Evolutionary conservation across 345 rosid genomes (phyloP).

Genomic region (Sapria himalayana): DNA sequence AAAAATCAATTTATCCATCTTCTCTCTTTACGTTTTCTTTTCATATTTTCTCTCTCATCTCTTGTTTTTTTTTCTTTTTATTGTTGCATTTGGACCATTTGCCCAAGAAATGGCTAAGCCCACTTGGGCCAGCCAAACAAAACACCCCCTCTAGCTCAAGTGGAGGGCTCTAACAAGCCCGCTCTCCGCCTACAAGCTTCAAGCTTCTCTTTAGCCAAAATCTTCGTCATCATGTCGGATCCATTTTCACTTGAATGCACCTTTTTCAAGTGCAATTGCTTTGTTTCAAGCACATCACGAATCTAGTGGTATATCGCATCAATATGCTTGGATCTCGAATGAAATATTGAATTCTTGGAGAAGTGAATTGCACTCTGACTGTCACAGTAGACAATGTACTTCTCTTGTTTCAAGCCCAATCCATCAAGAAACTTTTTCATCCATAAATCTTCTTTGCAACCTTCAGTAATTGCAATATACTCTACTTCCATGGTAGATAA

Average conservation of each 20-base stretch:
- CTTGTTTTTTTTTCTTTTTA: too few relatives aligned
- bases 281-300: background rate
- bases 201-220: background rate
- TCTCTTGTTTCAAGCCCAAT: background rate
- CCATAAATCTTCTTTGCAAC: background rate
- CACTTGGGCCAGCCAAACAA: too few relatives aligned
- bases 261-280: background rate
- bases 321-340: constrained; percentile 1
- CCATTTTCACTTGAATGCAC: background rate
- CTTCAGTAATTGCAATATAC: background rate
- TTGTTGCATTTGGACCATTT: too few relatives aligned
- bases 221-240: background rate
- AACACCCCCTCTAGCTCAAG: background rate
- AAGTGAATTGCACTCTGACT: background rate
- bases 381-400: background rate
- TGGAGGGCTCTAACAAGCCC: background rate
- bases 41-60: too few relatives aligned
- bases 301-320: constrained; percentile 1
- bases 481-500: too few relatives aligned
- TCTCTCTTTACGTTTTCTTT: too few relatives aligned
- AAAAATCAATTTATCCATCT: too few relatives aligned
- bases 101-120: too few relatives aligned
- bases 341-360: background rate
- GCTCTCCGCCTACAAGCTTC: background rate
- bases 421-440: background rate